phyloP scores from a whole-genome alignment of 805 yeast genomes.

The Wickerhamomyces queroliae region DNA sequence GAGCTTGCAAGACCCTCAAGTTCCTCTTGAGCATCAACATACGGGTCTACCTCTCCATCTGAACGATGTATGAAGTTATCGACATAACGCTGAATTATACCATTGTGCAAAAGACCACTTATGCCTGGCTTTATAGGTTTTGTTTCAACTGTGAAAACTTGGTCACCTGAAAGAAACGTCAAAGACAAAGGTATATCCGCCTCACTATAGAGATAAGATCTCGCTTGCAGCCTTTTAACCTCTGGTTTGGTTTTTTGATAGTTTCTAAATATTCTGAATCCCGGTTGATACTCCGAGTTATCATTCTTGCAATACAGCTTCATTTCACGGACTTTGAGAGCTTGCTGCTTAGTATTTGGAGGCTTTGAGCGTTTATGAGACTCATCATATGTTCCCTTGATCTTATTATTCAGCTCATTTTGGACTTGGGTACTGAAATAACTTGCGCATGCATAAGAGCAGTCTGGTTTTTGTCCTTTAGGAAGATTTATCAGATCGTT shows the following conservation, averaged over 20 bases:
- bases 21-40: not conserved
- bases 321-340: conserved; percentile 1
- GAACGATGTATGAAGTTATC: not conserved
- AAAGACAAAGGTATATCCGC: conserved; percentile 1
- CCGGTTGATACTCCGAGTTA: conserved; percentile 19
- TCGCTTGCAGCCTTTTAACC: conserved; percentile 27
- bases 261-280: conserved; percentile 33
- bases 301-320: conserved; percentile 11
- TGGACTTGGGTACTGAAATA: conserved; percentile 1
- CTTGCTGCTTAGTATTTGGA: not conserved
- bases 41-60: not conserved
- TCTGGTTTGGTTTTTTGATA: conserved; percentile 27
- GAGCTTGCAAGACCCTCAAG: not conserved
- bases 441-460: conserved; percentile 12
- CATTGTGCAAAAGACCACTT: not conserved
- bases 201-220: conserved; percentile 35
- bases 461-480: conserved; percentile 14
- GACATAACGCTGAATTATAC: not conserved
- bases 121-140: conserved; percentile 1
- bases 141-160: conserved; percentile 1
- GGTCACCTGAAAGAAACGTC: not conserved
- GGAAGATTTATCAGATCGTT: conserved; percentile 31
- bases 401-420: conserved; percentile 1
- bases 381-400: conserved; percentile 1
- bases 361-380: conserved; percentile 1